Evolutionary conservation across 805 yeast genomes (phyloP).

Genomic region (Candida pini): DNA sequence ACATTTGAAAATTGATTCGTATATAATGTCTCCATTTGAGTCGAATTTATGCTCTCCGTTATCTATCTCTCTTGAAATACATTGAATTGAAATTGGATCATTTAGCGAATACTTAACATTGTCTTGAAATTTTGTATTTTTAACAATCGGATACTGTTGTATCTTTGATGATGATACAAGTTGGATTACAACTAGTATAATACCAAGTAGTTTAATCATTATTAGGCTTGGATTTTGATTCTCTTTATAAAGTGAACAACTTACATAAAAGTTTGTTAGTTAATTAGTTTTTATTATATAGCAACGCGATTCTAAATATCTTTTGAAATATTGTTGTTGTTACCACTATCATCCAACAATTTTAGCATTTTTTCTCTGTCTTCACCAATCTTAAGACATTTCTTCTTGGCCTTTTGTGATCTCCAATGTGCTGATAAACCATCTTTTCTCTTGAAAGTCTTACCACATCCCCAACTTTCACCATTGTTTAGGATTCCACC

Average conservation of each 20-base stretch:
- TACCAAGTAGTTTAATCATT: no score
- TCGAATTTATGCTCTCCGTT: constrained; percentile 74
- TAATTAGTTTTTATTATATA: no score
- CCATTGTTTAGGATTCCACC: constrained; percentile 26
- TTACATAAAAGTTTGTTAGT: no score
- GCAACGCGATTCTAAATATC: neutral
- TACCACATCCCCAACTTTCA: constrained; percentile 31
- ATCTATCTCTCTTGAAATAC: constrained; percentile 65
- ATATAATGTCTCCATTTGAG: constrained; percentile 51
- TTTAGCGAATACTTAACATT: no score
- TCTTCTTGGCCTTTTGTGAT: constrained; percentile 29
- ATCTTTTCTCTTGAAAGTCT: constrained; percentile 30
- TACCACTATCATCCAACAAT: neutral
- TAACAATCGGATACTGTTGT: no score
- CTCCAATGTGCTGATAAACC: constrained; percentile 34
- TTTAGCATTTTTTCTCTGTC: neutral
- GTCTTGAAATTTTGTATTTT: no score
- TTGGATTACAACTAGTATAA: no score
- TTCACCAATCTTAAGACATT: constrained; percentile 22
- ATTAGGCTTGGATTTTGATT: no score
- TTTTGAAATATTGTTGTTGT: neutral
- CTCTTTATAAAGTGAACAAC: no score
- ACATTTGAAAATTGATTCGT: constrained; percentile 55
- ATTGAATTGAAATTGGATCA: constrained; percentile 38
- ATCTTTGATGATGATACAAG: no score